Conservation (phyloP, 345 rosid genomes). For the Sonneratia alba region DNA sequence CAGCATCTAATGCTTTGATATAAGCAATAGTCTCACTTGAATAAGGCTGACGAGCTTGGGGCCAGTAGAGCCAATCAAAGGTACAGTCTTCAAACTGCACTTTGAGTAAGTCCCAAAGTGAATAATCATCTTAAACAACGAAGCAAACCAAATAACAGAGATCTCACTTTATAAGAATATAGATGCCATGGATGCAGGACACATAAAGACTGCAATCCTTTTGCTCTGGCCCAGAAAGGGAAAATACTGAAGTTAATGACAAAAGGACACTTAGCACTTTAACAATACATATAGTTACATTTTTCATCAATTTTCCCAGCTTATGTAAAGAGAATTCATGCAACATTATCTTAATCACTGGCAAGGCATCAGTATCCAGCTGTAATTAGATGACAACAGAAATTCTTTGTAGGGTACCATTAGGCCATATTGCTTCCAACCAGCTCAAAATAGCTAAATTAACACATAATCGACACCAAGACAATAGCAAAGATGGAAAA, state of each 20-base stretch:
- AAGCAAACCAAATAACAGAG: not conserved
- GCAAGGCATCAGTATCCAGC: not conserved
- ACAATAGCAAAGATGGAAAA: not conserved
- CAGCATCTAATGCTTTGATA: constrained; percentile 30
- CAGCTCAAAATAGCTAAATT: not conserved
- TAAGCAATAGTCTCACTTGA: constrained; percentile 25
- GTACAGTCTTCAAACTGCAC: constrained; percentile 39
- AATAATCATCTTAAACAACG: not conserved
- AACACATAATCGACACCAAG: not conserved
- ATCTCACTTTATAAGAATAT: not conserved
- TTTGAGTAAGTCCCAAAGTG: not conserved
- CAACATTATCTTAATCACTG: not conserved
- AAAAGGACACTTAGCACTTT: not conserved
- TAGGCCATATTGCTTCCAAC: not conserved
- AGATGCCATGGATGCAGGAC: not conserved
- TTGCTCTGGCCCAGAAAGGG: not conserved
- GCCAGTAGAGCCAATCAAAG: constrained; percentile 43
- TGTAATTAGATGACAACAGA: not conserved
- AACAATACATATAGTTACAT: not conserved
- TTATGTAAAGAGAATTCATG: not conserved
- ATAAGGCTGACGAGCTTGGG: constrained; percentile 35
- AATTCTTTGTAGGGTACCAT: too few species aligned
- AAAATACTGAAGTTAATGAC: not conserved
- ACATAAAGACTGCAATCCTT: not conserved
- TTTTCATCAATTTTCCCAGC: not conserved